Base-by-base conservation (phyloP, 2,329 filamentous ascomycete genomes). In the Aspergillus caelatus region DNA sequence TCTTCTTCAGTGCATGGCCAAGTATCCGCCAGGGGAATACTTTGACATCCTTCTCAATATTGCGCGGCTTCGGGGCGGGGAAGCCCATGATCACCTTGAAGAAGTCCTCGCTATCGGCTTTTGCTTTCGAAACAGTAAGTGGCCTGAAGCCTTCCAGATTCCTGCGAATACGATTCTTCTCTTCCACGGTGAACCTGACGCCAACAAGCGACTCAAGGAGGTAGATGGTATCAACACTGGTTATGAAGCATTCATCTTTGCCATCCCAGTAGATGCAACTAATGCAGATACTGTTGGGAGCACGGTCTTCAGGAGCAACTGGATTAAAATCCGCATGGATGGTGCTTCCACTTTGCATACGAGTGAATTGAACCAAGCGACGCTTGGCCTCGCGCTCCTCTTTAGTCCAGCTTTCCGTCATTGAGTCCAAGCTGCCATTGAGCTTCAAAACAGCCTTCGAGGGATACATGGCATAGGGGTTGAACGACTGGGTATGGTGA, bases 71-170 rank as follows among this genome's bases (percentile, higher is more conserved):
- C 2, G 95, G 95, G 65, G 91, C 92, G 14, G 93, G 93, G 75
- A 98, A 98, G 1, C 89, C 92, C 95, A 99, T 99, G 80, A 99
- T 98, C 72, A 97, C 86, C 82, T 97, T 97, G 88, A 98, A 98
- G 79, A 98, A 98, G 61, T 96, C 93, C 77, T 98, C 94, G 75
- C 92, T 97, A 64, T 98, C 94, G 1, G 89, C 75, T 80, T 96
- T 97, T 62, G 89, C 89, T 79, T 99, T 99, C 70, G 93, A 97
- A 21, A 99, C 93, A 0, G 95, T 99, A 67, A 93, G 81, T 0
- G 95, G 95, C 41, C 92, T 89, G 82, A 97, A 98, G 0, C 94
- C 94, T 77, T 99, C 95, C 39, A 99, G 84, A 74, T 99, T 99
- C 67, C 95, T 89, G 34, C 95, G 90, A 71, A 99, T 98, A 58